Base-by-base conservation (phyloP, 2,329 filamentous ascomycete genomes). In the Trichoderma atroviride region DNA sequence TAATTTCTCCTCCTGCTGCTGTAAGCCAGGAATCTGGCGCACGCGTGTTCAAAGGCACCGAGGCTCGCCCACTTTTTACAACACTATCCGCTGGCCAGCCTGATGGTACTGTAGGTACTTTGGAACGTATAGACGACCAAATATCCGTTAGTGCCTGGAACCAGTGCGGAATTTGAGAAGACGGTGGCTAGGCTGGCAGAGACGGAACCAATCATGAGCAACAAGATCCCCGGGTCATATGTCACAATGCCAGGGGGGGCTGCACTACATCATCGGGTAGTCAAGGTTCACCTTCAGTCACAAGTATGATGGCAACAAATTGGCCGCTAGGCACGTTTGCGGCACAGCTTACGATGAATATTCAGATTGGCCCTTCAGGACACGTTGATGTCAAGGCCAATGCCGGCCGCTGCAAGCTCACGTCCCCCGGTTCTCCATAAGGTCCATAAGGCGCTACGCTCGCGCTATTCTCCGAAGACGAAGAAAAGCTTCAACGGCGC, bases 181-280 rank as follows among this genome's bases (percentile, higher is more conserved):
- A 27, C 55, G 29, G 63, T 27, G 31, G 60, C 47, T 31, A 50
- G 27, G 27, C 9, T 40, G 47, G 61, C 7, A 22, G 55, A 24
- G 43, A 55, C 60, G 29, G 55, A 35, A 43, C 58, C 37, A 58
- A 52, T 22, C 63, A 55, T 29, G 19, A 43, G 61, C 68, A 65
- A 69, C 68, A 66, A 65, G 68, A 69, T 69, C 55, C 53, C 24
- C 43, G 40, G 61, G 43, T 69, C 60, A 65, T 66, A 69, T 65
- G 53, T 69, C 67, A 69, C 60, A 63, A 64, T 64, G 43, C 67
- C 37, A 19, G 59, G 59, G 59, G 67, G 19, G 53, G 9, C 40
- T 13, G 63, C 63, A 56, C 63, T 31, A 47, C 65, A 40, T 43
- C 60, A 27, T 59, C 27, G 52, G 37, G 55, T 40, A 53, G 57